A percentile compares a stretch with the other conserved stretches of the same genome.
phyloP scores from a whole-genome alignment of 208 protist genomes.

The Trypanosoma brucei region DNA sequence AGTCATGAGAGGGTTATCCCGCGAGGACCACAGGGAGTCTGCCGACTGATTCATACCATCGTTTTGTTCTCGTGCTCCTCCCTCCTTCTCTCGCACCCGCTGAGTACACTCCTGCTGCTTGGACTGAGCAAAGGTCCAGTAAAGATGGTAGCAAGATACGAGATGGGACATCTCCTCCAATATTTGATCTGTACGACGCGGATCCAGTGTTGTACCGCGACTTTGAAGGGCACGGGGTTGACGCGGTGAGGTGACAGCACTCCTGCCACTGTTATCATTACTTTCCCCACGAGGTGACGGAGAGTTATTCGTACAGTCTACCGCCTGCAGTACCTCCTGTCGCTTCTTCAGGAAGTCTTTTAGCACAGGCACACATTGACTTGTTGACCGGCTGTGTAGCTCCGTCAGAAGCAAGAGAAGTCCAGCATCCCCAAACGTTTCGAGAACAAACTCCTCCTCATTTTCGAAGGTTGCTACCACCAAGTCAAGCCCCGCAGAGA shows the following conservation, averaged over 20 bases:
- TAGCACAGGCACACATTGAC: conserved; percentile 74
- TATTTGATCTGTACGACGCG: conserved; percentile 69
- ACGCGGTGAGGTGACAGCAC: background rate
- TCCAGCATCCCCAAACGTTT: conserved; percentile 51
- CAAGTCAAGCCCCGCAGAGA: conserved; percentile 74
- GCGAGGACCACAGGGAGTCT: conserved; percentile 23
- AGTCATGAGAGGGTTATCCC: conserved; percentile 46
- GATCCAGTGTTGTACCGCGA: conserved; percentile 23
- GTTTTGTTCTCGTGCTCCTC: conserved; percentile 2
- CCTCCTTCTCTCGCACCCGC: conserved; percentile 2
- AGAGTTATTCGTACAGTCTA: conserved; percentile 10
- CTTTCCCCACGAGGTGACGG: background rate
- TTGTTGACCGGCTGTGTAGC: conserved; percentile 61
- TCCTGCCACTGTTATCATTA: background rate
- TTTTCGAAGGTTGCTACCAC: conserved; percentile 72
- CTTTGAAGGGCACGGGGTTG: too few relatives aligned
- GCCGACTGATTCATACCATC: background rate
- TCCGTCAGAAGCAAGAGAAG: conserved; percentile 47
- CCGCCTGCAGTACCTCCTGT: conserved; percentile 33
- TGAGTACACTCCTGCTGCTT: conserved; percentile 46
- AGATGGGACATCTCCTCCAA: conserved; percentile 85
- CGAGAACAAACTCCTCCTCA: conserved; percentile 62
- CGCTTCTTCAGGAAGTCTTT: conserved; percentile 64
- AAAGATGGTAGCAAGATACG: conserved; percentile 81
- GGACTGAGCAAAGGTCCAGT: conserved; percentile 60